Conservation (phyloP, 768 basidiomycete species). For the Strobilomyces dryophilus region DNA sequence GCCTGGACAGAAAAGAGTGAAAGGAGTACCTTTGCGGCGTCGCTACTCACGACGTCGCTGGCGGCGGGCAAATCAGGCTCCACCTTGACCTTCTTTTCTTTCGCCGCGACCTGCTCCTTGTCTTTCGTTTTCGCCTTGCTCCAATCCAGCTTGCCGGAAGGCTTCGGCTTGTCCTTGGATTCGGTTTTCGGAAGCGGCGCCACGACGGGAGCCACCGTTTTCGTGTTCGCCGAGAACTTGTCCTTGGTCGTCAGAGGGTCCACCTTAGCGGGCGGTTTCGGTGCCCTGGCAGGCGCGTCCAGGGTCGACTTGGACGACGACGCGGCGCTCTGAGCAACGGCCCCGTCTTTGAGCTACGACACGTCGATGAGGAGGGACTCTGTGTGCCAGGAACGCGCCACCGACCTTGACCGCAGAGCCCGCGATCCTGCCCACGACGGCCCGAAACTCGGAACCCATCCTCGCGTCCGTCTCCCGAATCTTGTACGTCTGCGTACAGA, state of each 20-base stretch:
- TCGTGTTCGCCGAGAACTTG: conserved; percentile 26
- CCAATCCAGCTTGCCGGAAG: conserved; percentile 57
- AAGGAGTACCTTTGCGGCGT: conserved; percentile 4
- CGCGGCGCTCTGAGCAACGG: conserved; percentile 15
- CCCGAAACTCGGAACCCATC: conserved; percentile 10
- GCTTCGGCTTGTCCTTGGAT: conserved; percentile 28
- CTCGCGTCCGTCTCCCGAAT: conserved; percentile 33
- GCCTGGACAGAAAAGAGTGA: not conserved
- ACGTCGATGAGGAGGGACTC: not conserved
- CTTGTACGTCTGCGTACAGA: conserved; percentile 33
- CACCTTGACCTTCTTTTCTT: conserved; percentile 17
- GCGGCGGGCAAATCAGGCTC: not conserved
- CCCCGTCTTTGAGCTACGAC: conserved; percentile 14
- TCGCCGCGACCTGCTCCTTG: conserved; percentile 12
- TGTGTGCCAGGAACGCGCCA: not conserved
- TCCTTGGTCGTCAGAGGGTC: conserved; percentile 14
- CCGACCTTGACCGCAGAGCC: conserved; percentile 45
- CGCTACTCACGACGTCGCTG: not conserved
- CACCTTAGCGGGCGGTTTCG: conserved; percentile 11
- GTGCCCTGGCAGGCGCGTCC: conserved; percentile 19
- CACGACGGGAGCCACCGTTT: conserved; percentile 25
- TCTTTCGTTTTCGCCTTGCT: conserved; percentile 53
- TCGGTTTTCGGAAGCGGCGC: conserved; percentile 17
- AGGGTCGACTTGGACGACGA: conserved; percentile 45
- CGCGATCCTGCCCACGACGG: conserved; percentile 42